Percentiles rank a stretch among this genome's conserved stretches.
These are phyloP conservation scores for Leccinellum rugosiceps DNA, from an alignment of 768 basidiomycete genomes.

Conservation along the genomic window DNA sequence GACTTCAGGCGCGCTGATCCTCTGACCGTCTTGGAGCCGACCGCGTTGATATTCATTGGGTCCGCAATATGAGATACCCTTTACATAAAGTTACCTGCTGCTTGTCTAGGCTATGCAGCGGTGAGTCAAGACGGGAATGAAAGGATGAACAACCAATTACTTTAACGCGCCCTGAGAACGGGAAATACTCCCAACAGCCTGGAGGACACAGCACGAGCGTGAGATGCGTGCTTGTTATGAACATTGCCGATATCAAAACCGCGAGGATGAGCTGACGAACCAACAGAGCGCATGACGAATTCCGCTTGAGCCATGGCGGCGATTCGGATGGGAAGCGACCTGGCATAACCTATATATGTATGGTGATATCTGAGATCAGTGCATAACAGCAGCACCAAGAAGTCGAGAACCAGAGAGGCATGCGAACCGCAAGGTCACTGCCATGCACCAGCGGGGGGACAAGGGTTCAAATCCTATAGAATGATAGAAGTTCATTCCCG, in stretches of 20 bases:
- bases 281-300: constrained; percentile 31
- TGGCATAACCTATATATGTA: constrained; percentile 5
- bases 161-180: constrained; percentile 14
- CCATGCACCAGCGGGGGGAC: not conserved
- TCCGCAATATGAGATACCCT: too few species aligned
- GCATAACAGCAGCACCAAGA: not conserved
- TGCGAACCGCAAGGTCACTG: not conserved
- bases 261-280: constrained; percentile 32
- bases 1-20: too few species aligned
- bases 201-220: constrained; percentile 9
- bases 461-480: not conserved
- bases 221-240: constrained; percentile 30
- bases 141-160: not conserved
- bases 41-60: constrained; percentile 26
- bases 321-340: not conserved
- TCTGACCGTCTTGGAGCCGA: constrained; percentile 20
- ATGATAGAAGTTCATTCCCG: constrained; percentile 1
- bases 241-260: constrained; percentile 38
- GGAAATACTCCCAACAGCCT: not conserved
- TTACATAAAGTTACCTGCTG: constrained; percentile 3
- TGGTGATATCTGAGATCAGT: not conserved
- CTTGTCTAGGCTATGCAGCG: constrained; percentile 36
- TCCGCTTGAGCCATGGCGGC: constrained; percentile 18
- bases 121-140: not conserved
- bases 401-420: constrained; percentile 1